Percentiles rank a stretch among this genome's conserved stretches.
phyloP scores from a whole-genome alignment of 2,329 filamentous ascomycete genomes.

The Thelonectria olida region DNA sequence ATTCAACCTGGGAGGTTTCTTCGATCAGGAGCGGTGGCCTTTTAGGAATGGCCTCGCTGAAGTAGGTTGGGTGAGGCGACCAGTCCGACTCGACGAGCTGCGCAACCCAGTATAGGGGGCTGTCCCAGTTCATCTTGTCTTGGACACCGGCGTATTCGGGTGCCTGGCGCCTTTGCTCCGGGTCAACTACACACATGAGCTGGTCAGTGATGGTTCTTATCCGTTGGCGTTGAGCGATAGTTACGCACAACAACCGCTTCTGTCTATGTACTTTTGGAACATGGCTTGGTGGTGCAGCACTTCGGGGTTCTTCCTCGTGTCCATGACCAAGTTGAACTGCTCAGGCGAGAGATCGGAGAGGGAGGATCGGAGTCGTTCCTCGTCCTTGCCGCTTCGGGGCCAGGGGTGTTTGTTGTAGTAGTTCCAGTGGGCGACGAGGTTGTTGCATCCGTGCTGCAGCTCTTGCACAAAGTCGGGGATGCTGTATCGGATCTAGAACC shows the following conservation, averaged over 20 bases:
- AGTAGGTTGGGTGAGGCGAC: constrained; percentile 46
- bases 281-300: constrained; percentile 37
- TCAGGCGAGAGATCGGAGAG: constrained; percentile 42
- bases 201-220: neutral
- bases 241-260: constrained; percentile 36
- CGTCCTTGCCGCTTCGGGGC: constrained; percentile 27
- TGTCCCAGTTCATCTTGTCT: constrained; percentile 46
- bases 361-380: neutral
- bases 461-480: constrained; percentile 52
- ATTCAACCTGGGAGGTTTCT: neutral
- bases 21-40: neutral
- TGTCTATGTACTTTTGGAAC: constrained; percentile 36
- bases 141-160: constrained; percentile 37
- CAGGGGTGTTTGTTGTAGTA: constrained; percentile 54
- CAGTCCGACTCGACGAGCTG: constrained; percentile 57
- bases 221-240: too few species aligned
- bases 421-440: constrained; percentile 59
- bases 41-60: constrained; percentile 31
- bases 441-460: constrained; percentile 56
- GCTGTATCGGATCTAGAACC: constrained; percentile 47
- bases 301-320: constrained; percentile 38
- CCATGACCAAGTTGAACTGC: constrained; percentile 46
- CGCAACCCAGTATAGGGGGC: constrained; percentile 55
- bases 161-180: neutral
- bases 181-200: neutral